Base-by-base conservation (phyloP, 106 monocot genomes). In the Agapanthus africanus region DNA sequence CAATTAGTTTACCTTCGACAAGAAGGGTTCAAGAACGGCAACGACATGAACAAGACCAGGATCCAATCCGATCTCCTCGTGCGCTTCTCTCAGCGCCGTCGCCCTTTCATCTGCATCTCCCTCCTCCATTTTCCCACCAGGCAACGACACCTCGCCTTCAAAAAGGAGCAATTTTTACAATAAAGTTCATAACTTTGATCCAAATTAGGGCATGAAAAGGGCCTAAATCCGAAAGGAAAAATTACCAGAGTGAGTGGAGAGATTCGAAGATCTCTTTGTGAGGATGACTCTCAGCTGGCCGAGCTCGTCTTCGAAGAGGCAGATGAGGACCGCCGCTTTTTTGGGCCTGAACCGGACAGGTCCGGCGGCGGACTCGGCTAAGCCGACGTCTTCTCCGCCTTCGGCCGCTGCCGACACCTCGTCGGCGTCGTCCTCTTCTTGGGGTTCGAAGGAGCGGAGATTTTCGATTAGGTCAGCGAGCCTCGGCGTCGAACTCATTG, bases 1-100 rank as follows among this genome's bases (percentile, higher is more conserved):
- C n/a, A n/a, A n/a, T n/a, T n/a, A n/a, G n/a, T n/a, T 47, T 78
- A 90, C 89, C 78, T 83, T 90, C 26, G 85, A 90, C 62, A 85
- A 65, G 57, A 85, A 83, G 0, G 90, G 83, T 38, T 85, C 73
- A 10, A 90, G 85, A 62, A 82, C 75, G 16, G 82, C 73, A 41
- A 83, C 89, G 15, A 78, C 75, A 4, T 60, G 78, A 11, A 90
- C 78, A 11, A 82, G 70, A 16, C 72, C 51, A 2, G 82, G 82
- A 70, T 82, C 74, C 7, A 82, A 65, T 21, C 82, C 82, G 21
- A 82, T 82, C 68, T 82, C 82, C 34, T 82, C 82, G 11, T 74
- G 73, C 26, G 82, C 82, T 31, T 82, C 82, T 33, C 82, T 51
- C 22, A 52, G 36, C 16, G 82, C 82, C 46, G 82, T 82, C 52